These are phyloP conservation scores for Noccaea caerulescens DNA, from an alignment of 345 rosid genomes.

Conservation along the genomic window DNA sequence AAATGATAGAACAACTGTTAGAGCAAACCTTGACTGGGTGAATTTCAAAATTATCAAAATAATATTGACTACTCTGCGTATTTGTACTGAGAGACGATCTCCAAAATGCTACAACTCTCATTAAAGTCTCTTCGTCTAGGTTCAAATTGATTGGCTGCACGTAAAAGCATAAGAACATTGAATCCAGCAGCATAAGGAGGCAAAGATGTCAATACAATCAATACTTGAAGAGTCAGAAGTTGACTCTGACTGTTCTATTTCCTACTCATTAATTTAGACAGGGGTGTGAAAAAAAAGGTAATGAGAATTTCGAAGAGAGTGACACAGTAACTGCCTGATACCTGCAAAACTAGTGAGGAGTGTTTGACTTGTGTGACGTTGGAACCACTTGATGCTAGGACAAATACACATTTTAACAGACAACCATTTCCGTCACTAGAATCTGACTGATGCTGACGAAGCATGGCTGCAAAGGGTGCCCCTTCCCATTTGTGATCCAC, in stretches of 20 bases:
- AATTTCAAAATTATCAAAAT: conserved; percentile 93
- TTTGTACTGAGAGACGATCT: conserved; percentile 79
- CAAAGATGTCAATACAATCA: conserved; percentile 9
- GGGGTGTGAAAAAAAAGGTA: conserved; percentile 16
- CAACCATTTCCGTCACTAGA: conserved; percentile 54
- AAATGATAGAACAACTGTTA: conserved; percentile 28
- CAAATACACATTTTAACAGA: conserved; percentile 56
- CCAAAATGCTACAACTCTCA: conserved; percentile 88
- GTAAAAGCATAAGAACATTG: conserved; percentile 20
- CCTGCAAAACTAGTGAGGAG: conserved; percentile 83
- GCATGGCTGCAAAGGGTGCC: conserved; percentile 89
- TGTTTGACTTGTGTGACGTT: conserved; percentile 77
- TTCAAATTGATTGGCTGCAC: conserved; percentile 83
- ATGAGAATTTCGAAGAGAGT: conserved; percentile 12
- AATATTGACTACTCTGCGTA: conserved; percentile 71
- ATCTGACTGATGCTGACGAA: conserved; percentile 70
- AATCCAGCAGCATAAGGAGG: conserved; percentile 20
- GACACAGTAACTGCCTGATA: conserved; percentile 39
- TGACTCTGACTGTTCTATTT: conserved; percentile 20
- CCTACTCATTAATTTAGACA: conserved; percentile 12
- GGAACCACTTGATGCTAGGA: conserved; percentile 66
- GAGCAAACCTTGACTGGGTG: conserved; percentile 86
- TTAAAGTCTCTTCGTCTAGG: conserved; percentile 87
- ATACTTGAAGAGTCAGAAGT: conserved; percentile 29
- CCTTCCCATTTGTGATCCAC: conserved; percentile 80